phyloP scores from a whole-genome alignment of 192 early-diverging fungal species.

The Dispira simplex region DNA sequence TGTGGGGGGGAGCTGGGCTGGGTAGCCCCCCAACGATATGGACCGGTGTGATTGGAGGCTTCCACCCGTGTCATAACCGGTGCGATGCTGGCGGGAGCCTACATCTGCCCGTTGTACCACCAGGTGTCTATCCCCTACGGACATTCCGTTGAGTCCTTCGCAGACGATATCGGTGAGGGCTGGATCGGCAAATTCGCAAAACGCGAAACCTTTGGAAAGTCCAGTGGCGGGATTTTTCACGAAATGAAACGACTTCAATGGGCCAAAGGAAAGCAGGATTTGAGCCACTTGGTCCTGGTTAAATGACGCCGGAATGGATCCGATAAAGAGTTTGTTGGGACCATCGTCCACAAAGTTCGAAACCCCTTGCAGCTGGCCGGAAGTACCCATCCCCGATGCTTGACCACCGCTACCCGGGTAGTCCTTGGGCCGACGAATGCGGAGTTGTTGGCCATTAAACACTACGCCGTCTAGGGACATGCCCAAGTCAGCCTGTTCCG shows the following conservation, averaged over 20 bases:
- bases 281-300: conserved; percentile 91
- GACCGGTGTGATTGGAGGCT: conserved; percentile 13
- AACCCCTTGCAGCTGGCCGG: conserved; percentile 61
- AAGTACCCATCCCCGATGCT: conserved; percentile 38
- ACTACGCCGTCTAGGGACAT: conserved; percentile 88
- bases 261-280: conserved; percentile 84
- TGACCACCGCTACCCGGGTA: conserved; percentile 41
- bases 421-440: conserved; percentile 91
- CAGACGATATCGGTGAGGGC: conserved; percentile 84
- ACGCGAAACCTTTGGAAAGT: conserved; percentile 85
- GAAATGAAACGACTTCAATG: conserved; percentile 80
- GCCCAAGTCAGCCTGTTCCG: conserved; percentile 78
- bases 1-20: conserved; percentile 20
- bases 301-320: conserved; percentile 77
- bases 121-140: conserved; percentile 81
- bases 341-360: conserved; percentile 83
- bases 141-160: conserved; percentile 90
- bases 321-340: conserved; percentile 89
- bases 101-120: conserved; percentile 89
- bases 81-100: conserved; percentile 17
- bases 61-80: conserved; percentile 11
- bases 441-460: conserved; percentile 67
- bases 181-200: conserved; percentile 89
- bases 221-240: conserved; percentile 69
- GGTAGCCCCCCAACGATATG: conserved; percentile 9